These are phyloP conservation scores for Zygoascus meyerae DNA, from an alignment of 1,139 yeast genomes.

Conservation along the genomic window DNA sequence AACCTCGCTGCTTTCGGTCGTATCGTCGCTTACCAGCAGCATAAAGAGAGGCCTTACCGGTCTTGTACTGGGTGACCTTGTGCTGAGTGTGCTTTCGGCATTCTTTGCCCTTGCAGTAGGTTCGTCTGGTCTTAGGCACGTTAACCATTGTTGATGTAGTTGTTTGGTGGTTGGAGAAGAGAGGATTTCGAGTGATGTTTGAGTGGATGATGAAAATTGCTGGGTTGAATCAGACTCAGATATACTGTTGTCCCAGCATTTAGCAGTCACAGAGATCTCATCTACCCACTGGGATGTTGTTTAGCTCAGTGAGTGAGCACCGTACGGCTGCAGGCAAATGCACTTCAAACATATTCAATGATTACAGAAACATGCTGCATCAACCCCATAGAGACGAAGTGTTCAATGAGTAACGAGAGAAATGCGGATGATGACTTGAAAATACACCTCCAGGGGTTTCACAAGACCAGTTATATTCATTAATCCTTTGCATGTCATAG, in stretches of 20 bases:
- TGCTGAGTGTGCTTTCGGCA: slow-evolving; percentile 99
- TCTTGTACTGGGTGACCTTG: slow-evolving; percentile 99
- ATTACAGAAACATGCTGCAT: too few relatives aligned
- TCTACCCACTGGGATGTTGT: too few relatives aligned
- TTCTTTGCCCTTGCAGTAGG: slow-evolving; percentile 99
- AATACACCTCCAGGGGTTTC: too few relatives aligned
- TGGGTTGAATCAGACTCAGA: background rate
- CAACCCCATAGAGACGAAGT: too few relatives aligned
- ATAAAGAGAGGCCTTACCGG: slow-evolving; percentile 98
- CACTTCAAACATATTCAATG: too few relatives aligned
- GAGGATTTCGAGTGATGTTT: slow-evolving; percentile 4
- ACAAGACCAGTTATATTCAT: too few relatives aligned
- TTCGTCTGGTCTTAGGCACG: slow-evolving; percentile 99
- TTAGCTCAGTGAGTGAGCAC: too few relatives aligned
- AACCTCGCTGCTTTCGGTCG: slow-evolving; percentile 99
- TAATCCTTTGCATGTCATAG: too few relatives aligned
- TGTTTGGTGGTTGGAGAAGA: slow-evolving; percentile 4
- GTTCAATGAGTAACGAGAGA: too few relatives aligned
- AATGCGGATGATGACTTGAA: too few relatives aligned
- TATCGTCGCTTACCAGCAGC: slow-evolving; percentile 99
- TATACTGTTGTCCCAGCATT: background rate
- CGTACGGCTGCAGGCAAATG: too few relatives aligned
- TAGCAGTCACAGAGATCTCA: slow-evolving; percentile 6
- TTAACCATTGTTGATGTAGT: slow-evolving; percentile 54
- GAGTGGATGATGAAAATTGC: background rate